Percentiles rank a stretch among this genome's conserved stretches.
phyloP scores from a whole-genome alignment of 2,329 filamentous ascomycete genomes.

The Trichoderma cornu-damae region DNA sequence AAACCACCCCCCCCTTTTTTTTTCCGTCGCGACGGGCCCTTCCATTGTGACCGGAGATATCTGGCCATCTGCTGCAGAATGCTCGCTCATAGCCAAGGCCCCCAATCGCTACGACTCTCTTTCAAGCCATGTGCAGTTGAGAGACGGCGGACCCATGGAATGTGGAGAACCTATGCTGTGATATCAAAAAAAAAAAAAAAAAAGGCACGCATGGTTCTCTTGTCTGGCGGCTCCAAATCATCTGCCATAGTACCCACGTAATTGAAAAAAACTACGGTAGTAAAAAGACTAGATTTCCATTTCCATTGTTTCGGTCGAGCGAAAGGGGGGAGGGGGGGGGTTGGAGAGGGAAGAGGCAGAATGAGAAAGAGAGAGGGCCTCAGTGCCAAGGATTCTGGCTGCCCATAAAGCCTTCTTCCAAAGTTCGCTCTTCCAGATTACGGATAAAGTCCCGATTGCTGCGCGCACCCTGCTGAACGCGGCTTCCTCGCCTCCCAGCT shows the following conservation, averaged over 20 bases:
- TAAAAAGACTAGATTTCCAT: neutral
- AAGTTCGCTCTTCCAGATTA: conserved; percentile 85
- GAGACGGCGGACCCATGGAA: neutral
- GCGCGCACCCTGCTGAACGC: conserved; percentile 56
- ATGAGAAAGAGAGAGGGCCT: conserved; percentile 10
- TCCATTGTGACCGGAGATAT: neutral
- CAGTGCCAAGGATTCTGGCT: conserved; percentile 65
- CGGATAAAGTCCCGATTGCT: conserved; percentile 85
- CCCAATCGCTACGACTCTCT: neutral
- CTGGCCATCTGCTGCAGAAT: neutral
- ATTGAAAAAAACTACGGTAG: neutral
- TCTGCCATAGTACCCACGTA: neutral
- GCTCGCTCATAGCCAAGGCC: neutral
- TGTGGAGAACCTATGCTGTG: neutral
- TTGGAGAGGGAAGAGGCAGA: too few relatives aligned
- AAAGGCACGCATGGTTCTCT: neutral
- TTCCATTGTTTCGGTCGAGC: neutral
- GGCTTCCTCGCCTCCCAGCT: conserved; percentile 69
- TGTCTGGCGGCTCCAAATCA: neutral
- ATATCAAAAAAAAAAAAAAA: too few relatives aligned
- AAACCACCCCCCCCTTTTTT: neutral
- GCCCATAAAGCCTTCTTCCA: conserved; percentile 86
- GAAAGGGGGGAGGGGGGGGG: too few relatives aligned
- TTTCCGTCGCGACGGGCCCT: neutral
- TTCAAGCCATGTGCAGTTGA: neutral